phyloP scores from a whole-genome alignment of 495 filamentous ascomycete genomes.

The Chaetomium fimeti region DNA sequence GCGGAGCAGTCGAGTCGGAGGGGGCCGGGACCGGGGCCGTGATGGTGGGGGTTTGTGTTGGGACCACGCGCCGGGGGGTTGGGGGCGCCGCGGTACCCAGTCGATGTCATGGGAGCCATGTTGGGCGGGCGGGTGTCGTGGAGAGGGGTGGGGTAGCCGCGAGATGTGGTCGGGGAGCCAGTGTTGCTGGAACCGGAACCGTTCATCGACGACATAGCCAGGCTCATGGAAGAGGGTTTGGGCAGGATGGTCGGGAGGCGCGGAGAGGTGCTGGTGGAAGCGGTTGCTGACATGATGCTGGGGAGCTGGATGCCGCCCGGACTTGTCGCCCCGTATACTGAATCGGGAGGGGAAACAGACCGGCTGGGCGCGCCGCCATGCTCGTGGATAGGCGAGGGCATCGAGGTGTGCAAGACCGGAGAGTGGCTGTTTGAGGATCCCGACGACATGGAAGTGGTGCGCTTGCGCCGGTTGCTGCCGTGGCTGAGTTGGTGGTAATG shows the following conservation, averaged over 20 bases:
- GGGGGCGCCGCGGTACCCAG: constrained; percentile 36
- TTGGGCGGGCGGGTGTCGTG: constrained; percentile 38
- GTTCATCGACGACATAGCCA: constrained; percentile 36
- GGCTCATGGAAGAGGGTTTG: constrained; percentile 54
- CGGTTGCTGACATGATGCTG: constrained; percentile 42
- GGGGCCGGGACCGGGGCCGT: constrained; percentile 27
- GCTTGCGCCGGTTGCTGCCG: constrained; percentile 70
- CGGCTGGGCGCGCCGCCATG: constrained; percentile 31
- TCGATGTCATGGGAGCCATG: constrained; percentile 30
- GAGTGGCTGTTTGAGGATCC: constrained; percentile 51
- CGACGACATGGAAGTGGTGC: constrained; percentile 62
- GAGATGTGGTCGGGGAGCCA: constrained; percentile 36
- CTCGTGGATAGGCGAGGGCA: constrained; percentile 51
- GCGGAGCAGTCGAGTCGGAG: constrained; percentile 55
- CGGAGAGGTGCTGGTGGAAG: constrained; percentile 40
- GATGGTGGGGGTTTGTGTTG: constrained; percentile 21
- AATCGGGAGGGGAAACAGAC: constrained; percentile 42
- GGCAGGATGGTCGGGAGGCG: constrained; percentile 59
- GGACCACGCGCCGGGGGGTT: constrained; percentile 28
- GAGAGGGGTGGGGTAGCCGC: constrained; percentile 39
- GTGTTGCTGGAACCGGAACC: constrained; percentile 25
- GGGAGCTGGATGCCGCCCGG: constrained; percentile 46
- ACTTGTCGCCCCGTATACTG: constrained; percentile 40
- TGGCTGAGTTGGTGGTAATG: constrained; percentile 84
- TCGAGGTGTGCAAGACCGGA: constrained; percentile 45